Evolutionary conservation across 495 filamentous ascomycete species (phyloP), one percentile per base, ranked within the genome.

Genomic region (Penicilliopsis zonata): DNA sequence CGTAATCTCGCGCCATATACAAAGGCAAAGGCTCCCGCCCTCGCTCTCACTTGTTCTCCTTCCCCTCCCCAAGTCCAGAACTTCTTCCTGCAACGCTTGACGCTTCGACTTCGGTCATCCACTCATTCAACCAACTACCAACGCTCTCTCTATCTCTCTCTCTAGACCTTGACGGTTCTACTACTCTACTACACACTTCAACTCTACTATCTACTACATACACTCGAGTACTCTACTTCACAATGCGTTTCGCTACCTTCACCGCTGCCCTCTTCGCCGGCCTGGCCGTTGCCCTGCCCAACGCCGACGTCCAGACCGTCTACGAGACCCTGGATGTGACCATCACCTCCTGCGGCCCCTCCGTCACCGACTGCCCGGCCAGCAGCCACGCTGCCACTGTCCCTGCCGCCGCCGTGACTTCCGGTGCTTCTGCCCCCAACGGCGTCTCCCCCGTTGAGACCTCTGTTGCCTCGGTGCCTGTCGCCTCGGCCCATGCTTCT

Each of bases 301-400:
- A 46, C 38, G 53, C 41, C 27, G n/a, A n/a, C n/a, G 50, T 59
- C 38, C 31, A 52, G 42, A 68, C 63, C 43, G 52, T 71, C 61
- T 72, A 65, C 62, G 44, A 54, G 53, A 76, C 69, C 44, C 53
- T 61, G 29, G 61, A 63, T 39, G 60, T 67, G 36, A 70, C 67
- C 46, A 55, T 75, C 60, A 76, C 63, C 47, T 72, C 66, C 17
- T 82, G 77, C 55, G 65, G 59, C 37, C 52, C 74, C 18, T 61
- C 57, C 25, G 69, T 79, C 39, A 75, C 69, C 36, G 50, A 73
- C 63, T 78, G 70, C 61, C 68, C 66, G 39, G 65, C 48, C 44
- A 28, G 31, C 18, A 26, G 36, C 36, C 31, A 18, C 30, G 21
- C 34, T 34, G 13, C 31, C 38, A 18, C 18, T 25, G 33, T 28